Evolutionary conservation across 2,329 filamentous ascomycete genomes (phyloP).

Genomic region (Hypoxylon sp.): DNA sequence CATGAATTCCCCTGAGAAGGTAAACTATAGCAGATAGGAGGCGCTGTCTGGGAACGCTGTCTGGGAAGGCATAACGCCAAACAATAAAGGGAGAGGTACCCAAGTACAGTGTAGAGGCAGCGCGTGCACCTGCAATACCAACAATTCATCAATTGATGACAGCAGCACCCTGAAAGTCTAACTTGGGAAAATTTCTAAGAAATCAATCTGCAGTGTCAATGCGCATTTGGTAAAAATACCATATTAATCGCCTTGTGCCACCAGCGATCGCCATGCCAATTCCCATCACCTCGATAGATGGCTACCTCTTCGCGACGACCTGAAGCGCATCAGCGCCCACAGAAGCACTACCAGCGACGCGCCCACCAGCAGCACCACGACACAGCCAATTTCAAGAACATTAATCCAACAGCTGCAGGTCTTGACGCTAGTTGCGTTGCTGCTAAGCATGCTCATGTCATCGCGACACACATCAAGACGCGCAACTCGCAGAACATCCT

Average conservation of each 20-base stretch:
- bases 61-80: neutral
- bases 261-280: constrained; percentile 36
- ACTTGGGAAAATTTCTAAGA: constrained; percentile 11
- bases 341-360: constrained; percentile 43
- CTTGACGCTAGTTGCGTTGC: constrained; percentile 36
- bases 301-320: constrained; percentile 51
- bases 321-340: constrained; percentile 49
- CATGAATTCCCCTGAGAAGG: constrained; percentile 8
- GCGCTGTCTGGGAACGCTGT: neutral
- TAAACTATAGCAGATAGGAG: constrained; percentile 10
- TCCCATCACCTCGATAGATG: constrained; percentile 40
- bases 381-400: constrained; percentile 22
- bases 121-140: constrained; percentile 21
- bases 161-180: constrained; percentile 31
- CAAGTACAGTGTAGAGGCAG: constrained; percentile 12
- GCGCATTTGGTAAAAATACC: constrained; percentile 37
- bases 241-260: constrained; percentile 25
- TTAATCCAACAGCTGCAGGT: constrained; percentile 25
- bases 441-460: constrained; percentile 45
- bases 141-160: constrained; percentile 44
- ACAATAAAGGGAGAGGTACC: constrained; percentile 11
- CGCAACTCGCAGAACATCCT: constrained; percentile 52
- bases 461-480: constrained; percentile 46
- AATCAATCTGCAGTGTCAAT: constrained; percentile 32
- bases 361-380: constrained; percentile 32